Evolutionary conservation across 1,139 yeast species (phyloP).

Genomic region (Suhomyces choctaworum): DNA sequence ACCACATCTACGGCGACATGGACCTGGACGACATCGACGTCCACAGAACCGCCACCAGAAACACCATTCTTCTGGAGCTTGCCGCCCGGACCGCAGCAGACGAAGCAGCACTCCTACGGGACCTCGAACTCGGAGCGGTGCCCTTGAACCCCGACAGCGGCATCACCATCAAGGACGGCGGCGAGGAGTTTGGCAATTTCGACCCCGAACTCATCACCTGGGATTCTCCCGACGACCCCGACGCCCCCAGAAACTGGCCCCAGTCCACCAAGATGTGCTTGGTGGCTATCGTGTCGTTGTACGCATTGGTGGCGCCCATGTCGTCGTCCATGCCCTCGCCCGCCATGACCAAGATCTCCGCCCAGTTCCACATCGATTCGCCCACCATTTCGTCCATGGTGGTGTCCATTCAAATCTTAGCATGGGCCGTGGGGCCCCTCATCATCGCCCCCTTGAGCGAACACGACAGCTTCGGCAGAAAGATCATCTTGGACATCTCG

Average conservation of each 20-base stretch:
- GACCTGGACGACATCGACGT: slow-evolving; percentile 21
- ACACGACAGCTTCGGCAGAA: slow-evolving; percentile 43
- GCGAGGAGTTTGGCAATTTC: slow-evolving; percentile 37
- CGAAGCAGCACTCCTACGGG: slow-evolving; percentile 13
- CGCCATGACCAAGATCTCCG: slow-evolving; percentile 37
- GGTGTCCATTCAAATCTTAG: slow-evolving; percentile 45
- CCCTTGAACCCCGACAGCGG: slow-evolving; percentile 19
- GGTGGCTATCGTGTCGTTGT: slow-evolving; percentile 39
- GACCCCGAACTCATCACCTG: slow-evolving; percentile 49
- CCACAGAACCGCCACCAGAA: slow-evolving; percentile 23
- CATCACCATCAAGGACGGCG: slow-evolving; percentile 35
- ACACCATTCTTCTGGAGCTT: slow-evolving; percentile 22
- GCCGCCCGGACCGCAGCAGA: slow-evolving; percentile 18
- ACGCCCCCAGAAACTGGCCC: slow-evolving; percentile 45
- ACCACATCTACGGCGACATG: slow-evolving; percentile 39
- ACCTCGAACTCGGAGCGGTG: slow-evolving; percentile 13
- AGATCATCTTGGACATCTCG: slow-evolving; percentile 39
- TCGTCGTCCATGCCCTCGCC: slow-evolving; percentile 49
- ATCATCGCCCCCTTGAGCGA: slow-evolving; percentile 48
- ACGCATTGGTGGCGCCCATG: slow-evolving; percentile 49
- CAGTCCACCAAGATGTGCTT: slow-evolving; percentile 27
- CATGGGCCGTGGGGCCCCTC: slow-evolving; percentile 51
- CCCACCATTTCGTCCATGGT: slow-evolving; percentile 37
- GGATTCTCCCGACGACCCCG: slow-evolving; percentile 39
- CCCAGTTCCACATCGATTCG: slow-evolving; percentile 36